phyloP scores from a whole-genome alignment of 2,329 filamentous ascomycete species.

The Sporothrix brasiliensis region DNA sequence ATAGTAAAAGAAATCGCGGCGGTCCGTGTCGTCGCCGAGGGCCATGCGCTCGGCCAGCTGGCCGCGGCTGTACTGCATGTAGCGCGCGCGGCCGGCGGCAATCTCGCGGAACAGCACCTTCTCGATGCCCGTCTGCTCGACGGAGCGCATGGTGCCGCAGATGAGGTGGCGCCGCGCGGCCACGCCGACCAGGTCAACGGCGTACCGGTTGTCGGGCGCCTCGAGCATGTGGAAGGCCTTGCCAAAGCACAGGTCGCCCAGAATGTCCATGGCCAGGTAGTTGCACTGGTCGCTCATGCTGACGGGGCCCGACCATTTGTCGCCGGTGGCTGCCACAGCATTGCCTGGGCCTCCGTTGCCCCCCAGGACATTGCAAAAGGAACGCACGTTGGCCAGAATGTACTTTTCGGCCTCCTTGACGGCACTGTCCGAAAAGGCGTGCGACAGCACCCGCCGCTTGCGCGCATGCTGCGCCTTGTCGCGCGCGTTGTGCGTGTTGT shows the following conservation, averaged over 20 bases:
- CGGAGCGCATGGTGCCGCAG: conserved; percentile 72
- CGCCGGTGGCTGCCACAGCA: conserved; percentile 45
- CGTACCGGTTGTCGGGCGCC: conserved; percentile 63
- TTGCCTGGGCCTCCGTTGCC: conserved; percentile 33
- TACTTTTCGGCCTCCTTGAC: conserved; percentile 70
- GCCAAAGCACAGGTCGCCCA: conserved; percentile 63
- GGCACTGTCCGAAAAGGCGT: conserved; percentile 69
- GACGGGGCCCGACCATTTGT: conserved; percentile 61
- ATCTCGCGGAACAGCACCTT: conserved; percentile 69
- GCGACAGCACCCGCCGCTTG: conserved; percentile 71
- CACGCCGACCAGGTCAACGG: conserved; percentile 66
- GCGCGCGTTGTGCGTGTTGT: conserved; percentile 73
- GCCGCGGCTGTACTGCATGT: conserved; percentile 70
- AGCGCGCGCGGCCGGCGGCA: conserved; percentile 66
- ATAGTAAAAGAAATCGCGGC: conserved; percentile 76
- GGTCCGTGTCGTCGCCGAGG: conserved; percentile 65
- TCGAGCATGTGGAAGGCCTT: conserved; percentile 67
- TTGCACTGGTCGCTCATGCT: conserved; percentile 67
- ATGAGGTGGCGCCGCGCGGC: conserved; percentile 71
- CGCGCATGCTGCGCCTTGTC: conserved; percentile 70
- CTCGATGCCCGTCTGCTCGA: conserved; percentile 68
- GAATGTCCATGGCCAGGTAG: conserved; percentile 65
- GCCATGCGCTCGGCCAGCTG: conserved; percentile 69
- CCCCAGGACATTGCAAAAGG: conserved; percentile 64
- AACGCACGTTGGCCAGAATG: conserved; percentile 66